Evolutionary conservation across 257 asterid genomes (phyloP).

Genomic region (Nicotiana noctiflora): DNA sequence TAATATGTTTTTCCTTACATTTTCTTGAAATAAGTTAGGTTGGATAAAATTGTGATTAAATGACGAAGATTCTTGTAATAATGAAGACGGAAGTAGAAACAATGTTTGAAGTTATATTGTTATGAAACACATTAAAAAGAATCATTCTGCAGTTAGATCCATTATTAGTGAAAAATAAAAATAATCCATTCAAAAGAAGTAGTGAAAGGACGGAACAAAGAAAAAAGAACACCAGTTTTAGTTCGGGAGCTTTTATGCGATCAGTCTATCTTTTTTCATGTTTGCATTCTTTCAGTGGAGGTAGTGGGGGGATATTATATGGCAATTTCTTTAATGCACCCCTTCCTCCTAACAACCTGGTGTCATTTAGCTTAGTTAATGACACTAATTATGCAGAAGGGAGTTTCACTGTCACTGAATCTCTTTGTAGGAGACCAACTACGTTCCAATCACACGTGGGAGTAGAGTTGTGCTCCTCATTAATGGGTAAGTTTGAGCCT

Average conservation of each 20-base stretch:
- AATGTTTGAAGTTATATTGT: not conserved
- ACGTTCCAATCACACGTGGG: conserved; percentile 87
- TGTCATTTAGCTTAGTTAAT: conserved; percentile 1
- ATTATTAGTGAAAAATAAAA: not conserved
- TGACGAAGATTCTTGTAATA: not conserved
- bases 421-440: conserved; percentile 77
- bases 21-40: not conserved
- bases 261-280: not conserved
- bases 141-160: not conserved
- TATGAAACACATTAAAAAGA: not conserved
- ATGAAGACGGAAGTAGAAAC: not conserved
- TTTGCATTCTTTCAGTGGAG: not conserved
- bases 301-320: not conserved
- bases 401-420: conserved; percentile 9
- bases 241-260: not conserved
- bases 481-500: conserved; percentile 62
- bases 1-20: not conserved
- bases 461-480: conserved; percentile 84
- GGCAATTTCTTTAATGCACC: not conserved
- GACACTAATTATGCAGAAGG: conserved; percentile 2
- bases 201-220: not conserved
- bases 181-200: too few relatives aligned
- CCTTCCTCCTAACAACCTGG: not conserved
- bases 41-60: not conserved
- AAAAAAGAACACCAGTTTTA: not conserved